Percentiles rank a stretch among this genome's conserved stretches.
These are phyloP conservation scores for Solanum hybrid DNA, from an alignment of 305 asterid species.

Conservation along the genomic window DNA sequence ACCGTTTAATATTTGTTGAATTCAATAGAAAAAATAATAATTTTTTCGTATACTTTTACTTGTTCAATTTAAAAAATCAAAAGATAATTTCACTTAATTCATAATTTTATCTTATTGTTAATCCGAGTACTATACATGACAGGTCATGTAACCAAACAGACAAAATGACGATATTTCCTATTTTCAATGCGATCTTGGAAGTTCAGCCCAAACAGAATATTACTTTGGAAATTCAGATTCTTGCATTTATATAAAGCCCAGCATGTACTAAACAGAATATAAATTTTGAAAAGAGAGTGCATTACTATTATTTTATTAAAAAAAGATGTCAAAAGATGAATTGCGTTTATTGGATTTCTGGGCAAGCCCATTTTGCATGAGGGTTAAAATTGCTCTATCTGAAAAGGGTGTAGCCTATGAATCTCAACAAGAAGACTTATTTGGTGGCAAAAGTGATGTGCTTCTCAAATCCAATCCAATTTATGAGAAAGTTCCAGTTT, in stretches of 20 bases:
- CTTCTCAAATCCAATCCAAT: slow-evolving; percentile 61
- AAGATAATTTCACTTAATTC: too few species aligned
- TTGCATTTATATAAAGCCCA: background rate
- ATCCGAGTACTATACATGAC: too few species aligned
- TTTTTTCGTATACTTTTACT: too few species aligned
- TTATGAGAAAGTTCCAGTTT: slow-evolving; percentile 62
- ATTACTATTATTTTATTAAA: background rate
- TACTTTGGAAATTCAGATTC: background rate
- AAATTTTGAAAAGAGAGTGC: background rate
- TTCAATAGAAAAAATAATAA: too few species aligned
- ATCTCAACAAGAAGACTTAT: slow-evolving; percentile 36
- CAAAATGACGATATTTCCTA: background rate
- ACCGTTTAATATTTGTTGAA: background rate
- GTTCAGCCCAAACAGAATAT: background rate
- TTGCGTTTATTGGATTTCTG: slow-evolving; percentile 50
- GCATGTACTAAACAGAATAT: background rate
- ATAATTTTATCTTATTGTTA: too few species aligned
- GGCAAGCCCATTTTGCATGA: slow-evolving; percentile 52
- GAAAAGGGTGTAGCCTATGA: slow-evolving; percentile 57
- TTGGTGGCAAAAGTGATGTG: slow-evolving; percentile 55
- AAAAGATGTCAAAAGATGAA: slow-evolving; percentile 35
- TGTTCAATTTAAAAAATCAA: too few species aligned
- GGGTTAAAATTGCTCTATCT: slow-evolving; percentile 46
- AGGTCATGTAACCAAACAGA: background rate
- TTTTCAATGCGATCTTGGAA: background rate